phyloP scores from a whole-genome alignment of 2,329 filamentous ascomycete species.

The Penicillium sp. region DNA sequence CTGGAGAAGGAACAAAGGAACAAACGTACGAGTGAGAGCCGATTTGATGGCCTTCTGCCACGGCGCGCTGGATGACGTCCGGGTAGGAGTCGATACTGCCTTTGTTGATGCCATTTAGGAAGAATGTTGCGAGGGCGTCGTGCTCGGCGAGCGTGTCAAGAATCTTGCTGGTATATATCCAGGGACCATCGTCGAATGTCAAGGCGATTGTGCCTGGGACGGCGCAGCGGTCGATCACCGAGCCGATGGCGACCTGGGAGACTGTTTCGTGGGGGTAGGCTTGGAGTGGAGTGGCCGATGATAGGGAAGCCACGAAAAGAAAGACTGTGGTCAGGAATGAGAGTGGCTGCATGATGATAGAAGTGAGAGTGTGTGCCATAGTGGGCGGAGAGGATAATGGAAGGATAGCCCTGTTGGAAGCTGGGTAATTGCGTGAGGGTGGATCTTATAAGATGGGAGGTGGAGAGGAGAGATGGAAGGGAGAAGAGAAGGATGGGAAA shows the following conservation, averaged over 20 bases:
- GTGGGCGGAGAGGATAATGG: not conserved
- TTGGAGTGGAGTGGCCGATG: constrained; percentile 1
- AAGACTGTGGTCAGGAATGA: constrained; percentile 3
- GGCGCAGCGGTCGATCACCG: constrained; percentile 45
- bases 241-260: constrained; percentile 43
- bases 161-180: constrained; percentile 61
- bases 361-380: not conserved
- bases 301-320: constrained; percentile 9
- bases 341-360: constrained; percentile 13
- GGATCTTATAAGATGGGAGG: not conserved
- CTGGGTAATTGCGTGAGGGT: not conserved
- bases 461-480: not conserved
- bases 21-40: constrained; percentile 49
- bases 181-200: constrained; percentile 69
- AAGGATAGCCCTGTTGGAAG: not conserved
- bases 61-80: constrained; percentile 35
- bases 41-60: constrained; percentile 50
- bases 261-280: not conserved
- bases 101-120: constrained; percentile 55
- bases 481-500: not conserved
- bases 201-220: constrained; percentile 62
- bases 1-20: not conserved
- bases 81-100: constrained; percentile 35
- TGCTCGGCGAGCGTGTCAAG: constrained; percentile 62
- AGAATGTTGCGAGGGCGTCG: constrained; percentile 67